phyloP scores from a whole-genome alignment of 1,284 basidiomycete species.

The Trichosporon sp. region DNA sequence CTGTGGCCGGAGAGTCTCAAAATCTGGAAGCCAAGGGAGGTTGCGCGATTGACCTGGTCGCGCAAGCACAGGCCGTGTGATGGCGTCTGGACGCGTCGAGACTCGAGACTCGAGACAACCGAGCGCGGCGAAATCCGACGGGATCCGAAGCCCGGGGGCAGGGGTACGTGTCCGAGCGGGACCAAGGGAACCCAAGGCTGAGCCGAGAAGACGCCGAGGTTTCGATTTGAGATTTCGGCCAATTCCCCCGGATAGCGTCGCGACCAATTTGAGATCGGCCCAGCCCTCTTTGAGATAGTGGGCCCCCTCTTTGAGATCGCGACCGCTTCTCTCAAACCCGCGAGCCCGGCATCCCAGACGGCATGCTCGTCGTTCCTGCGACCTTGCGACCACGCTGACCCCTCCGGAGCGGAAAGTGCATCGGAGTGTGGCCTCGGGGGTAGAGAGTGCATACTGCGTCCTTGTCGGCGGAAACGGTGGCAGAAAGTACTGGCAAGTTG shows the following conservation, averaged over 20 bases:
- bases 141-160: not conserved
- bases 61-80: too few species aligned
- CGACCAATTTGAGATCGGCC: not conserved
- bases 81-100: not conserved
- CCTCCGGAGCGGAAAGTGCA: not conserved
- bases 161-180: not conserved
- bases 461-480: not conserved
- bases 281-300: not conserved
- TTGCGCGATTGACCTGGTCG: not conserved
- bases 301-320: not conserved
- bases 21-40: not conserved
- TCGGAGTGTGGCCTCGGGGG: not conserved
- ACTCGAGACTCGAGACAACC: not conserved
- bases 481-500: not conserved
- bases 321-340: not conserved
- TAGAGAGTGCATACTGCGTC: not conserved
- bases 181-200: not conserved
- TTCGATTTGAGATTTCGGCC: slow-evolving; percentile 3
- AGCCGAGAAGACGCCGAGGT: not conserved
- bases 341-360: not conserved
- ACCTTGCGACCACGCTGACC: not conserved
- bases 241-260: not conserved
- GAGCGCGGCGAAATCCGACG: not conserved
- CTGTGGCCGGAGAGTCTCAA: not conserved
- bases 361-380: not conserved